Evolutionary conservation across 2,329 filamentous ascomycete genomes (phyloP).

Genomic region (Calcarisporium arbuscula): DNA sequence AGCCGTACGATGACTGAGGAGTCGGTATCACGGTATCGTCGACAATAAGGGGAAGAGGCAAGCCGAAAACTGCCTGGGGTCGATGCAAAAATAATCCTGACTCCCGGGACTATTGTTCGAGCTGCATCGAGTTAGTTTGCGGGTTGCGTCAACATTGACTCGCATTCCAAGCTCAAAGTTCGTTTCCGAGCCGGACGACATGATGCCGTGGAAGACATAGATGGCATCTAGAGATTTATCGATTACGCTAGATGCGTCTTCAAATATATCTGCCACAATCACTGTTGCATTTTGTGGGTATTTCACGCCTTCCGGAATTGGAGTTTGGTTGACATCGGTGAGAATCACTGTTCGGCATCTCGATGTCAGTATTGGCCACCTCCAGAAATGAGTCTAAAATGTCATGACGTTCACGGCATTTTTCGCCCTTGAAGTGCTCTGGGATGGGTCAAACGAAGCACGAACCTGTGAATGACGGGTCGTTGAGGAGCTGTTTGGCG

Average conservation of each 20-base stretch:
- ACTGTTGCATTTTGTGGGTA: conserved; percentile 19
- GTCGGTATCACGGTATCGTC: conserved; percentile 37
- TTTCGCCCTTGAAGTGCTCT: no score
- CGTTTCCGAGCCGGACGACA: conserved; percentile 54
- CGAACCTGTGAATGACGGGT: no score
- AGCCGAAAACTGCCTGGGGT: conserved; percentile 54
- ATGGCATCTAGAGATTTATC: conserved; percentile 33
- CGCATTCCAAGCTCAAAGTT: conserved; percentile 47
- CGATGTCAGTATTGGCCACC: no score
- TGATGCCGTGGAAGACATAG: conserved; percentile 57
- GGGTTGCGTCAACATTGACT: conserved; percentile 52
- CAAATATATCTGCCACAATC: conserved; percentile 10
- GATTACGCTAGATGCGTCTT: conserved; percentile 3
- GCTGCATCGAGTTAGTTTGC: conserved; percentile 46
- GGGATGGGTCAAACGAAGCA: no score
- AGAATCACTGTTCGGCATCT: conserved; percentile 45
- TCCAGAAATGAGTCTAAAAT: no score
- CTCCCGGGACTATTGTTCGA: conserved; percentile 33
- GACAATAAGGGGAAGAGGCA: conserved; percentile 39
- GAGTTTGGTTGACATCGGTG: conserved; percentile 47
- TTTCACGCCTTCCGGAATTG: conserved; percentile 31
- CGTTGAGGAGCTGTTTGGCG: conserved; percentile 43
- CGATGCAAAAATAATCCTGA: conserved; percentile 51
- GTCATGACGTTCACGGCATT: no score
- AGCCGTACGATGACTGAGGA: conserved; percentile 52